phyloP scores from a whole-genome alignment of 768 basidiomycete species.

The Phlebiopsis flavidoalba region DNA sequence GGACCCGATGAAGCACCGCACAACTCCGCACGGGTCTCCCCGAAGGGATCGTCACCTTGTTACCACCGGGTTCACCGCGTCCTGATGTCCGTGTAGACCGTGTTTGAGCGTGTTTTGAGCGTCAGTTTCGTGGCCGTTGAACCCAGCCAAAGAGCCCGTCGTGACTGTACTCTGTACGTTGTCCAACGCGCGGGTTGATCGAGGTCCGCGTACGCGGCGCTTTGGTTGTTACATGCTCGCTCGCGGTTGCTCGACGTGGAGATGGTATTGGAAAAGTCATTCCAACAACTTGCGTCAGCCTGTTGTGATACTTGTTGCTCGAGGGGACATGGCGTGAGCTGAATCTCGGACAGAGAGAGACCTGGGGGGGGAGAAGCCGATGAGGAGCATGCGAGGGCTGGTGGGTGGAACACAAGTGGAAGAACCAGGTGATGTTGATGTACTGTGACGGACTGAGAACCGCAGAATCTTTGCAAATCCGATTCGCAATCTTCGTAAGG shows the following conservation, averaged over 20 bases:
- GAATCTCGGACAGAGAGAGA: slow-evolving; percentile 81
- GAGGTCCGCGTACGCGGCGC: slow-evolving; percentile 68
- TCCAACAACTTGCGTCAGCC: slow-evolving; percentile 53
- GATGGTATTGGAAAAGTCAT: slow-evolving; percentile 67
- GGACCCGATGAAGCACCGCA: slow-evolving; percentile 85
- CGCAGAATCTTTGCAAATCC: slow-evolving; percentile 39
- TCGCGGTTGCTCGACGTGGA: slow-evolving; percentile 75
- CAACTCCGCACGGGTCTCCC: slow-evolving; percentile 74
- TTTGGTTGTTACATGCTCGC: slow-evolving; percentile 80
- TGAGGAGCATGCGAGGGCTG: slow-evolving; percentile 83
- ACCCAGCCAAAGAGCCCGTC: slow-evolving; percentile 93
- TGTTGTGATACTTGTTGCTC: slow-evolving; percentile 62
- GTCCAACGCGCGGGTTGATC: slow-evolving; percentile 69
- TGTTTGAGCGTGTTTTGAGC: slow-evolving; percentile 82
- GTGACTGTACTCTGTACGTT: slow-evolving; percentile 68
- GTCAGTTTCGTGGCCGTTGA: slow-evolving; percentile 81
- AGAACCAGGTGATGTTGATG: slow-evolving; percentile 79
- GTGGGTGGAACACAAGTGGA: slow-evolving; percentile 86
- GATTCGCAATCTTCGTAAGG: slow-evolving; percentile 60
- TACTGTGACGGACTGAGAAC: slow-evolving; percentile 58
- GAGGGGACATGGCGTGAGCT: slow-evolving; percentile 77
- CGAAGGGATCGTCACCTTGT: slow-evolving; percentile 78
- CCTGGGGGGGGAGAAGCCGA: slow-evolving; percentile 95
- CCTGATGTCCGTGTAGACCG: slow-evolving; percentile 87
- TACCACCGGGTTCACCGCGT: slow-evolving; percentile 74